These are phyloP conservation scores for Setaria italica DNA, from an alignment of 202 grass and related monocot species.

Conservation along the genomic window DNA sequence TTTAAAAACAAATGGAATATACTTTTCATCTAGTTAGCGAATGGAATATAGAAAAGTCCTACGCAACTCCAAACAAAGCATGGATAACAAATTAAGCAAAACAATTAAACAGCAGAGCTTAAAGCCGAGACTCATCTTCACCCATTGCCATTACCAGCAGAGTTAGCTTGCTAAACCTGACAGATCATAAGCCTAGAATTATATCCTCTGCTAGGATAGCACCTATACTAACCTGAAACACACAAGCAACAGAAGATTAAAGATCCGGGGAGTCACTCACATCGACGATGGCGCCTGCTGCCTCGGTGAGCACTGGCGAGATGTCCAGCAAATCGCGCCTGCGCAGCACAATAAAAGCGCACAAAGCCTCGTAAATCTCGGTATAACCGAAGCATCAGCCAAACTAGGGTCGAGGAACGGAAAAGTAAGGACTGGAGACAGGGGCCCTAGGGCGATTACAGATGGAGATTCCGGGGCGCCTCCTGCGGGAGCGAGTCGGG, in stretches of 20 bases:
- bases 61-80: background rate
- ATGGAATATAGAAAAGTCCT: slow-evolving; percentile 3
- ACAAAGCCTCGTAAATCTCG: background rate
- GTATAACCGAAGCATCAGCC: background rate
- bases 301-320: slow-evolving; percentile 89
- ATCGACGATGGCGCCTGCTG: slow-evolving; percentile 95
- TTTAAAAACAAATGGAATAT: background rate
- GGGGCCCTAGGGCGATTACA: slow-evolving; percentile 45
- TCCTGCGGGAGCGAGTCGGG: slow-evolving; percentile 69
- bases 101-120: background rate
- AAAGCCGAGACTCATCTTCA: background rate
- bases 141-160: background rate
- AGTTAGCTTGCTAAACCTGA: background rate
- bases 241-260: slow-evolving; percentile 8
- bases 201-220: background rate
- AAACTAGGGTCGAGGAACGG: background rate
- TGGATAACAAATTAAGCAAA: background rate
- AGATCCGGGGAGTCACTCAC: slow-evolving; percentile 52
- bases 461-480: slow-evolving; percentile 58
- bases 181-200: slow-evolving; percentile 6
- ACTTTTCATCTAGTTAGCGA: background rate
- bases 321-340: slow-evolving; percentile 98
- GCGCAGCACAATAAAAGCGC: slow-evolving; percentile 14
- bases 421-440: background rate
- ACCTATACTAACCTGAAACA: background rate